phyloP scores from a whole-genome alignment of 768 basidiomycete species.

The Termitomyces sp. region DNA sequence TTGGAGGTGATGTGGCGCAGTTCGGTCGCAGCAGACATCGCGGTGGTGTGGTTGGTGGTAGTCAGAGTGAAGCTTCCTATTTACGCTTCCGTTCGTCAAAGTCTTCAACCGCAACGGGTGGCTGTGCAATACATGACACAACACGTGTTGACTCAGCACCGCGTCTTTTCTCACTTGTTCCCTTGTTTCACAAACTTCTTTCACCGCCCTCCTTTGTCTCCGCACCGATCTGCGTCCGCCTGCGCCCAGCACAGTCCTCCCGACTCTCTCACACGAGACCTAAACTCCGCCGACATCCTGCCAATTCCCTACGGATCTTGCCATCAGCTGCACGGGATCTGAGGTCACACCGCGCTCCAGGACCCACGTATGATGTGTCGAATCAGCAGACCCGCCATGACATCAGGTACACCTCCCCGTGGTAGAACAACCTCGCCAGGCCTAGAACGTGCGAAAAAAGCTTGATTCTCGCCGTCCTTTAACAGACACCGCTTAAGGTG shows the following conservation, averaged over 20 bases:
- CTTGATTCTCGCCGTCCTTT: too few relatives aligned
- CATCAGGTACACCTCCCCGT: too few relatives aligned
- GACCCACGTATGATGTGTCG: too few relatives aligned
- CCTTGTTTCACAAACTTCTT: neutral
- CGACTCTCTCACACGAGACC: too few relatives aligned
- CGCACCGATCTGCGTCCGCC: neutral
- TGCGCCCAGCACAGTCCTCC: neutral
- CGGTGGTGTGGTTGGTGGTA: neutral
- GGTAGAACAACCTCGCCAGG: too few relatives aligned
- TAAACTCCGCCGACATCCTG: neutral
- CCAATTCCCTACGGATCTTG: neutral
- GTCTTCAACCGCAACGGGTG: neutral
- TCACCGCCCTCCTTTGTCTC: neutral
- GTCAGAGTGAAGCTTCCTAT: neutral
- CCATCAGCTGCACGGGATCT: neutral
- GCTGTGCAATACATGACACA: neutral
- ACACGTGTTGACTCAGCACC: neutral
- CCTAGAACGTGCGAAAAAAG: too few relatives aligned
- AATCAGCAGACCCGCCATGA: too few relatives aligned
- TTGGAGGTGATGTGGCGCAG: slow-evolving; percentile 54
- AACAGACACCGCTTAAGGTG: too few relatives aligned
- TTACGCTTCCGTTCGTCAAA: neutral
- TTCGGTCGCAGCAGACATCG: slow-evolving; percentile 23
- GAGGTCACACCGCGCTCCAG: neutral
- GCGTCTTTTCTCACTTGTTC: neutral